Evolutionary conservation across 2,329 filamentous ascomycete genomes (phyloP), one percentile per base, ranked within the genome.

Genomic region (Trichophyton schoenleinii): DNA sequence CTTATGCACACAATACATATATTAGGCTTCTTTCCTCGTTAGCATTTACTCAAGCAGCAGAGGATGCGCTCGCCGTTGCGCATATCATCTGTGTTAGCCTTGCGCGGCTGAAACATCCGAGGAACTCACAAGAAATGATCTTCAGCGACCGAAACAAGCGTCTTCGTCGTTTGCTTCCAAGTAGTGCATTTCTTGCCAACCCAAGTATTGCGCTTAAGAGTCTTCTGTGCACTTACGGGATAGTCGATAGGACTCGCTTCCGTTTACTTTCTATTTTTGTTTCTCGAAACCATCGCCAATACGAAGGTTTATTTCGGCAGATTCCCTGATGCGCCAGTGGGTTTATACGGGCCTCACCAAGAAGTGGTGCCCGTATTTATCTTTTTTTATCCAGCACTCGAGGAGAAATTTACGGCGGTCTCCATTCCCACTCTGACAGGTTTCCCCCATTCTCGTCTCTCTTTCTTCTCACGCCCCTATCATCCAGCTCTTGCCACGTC

Each of bases 61-160:
- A 55, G 52, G 52, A 55, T 55, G 25, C 15, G 52, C 28, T 20
- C 31, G n/a, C n/a, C 52, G 25, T 55, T 15, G 13, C 18, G 52
- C 28, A 55, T 55, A 31, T 20, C 28, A 36, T 44, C 28, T 34
- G 4, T n/a, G 28, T 55, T 55, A 55, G 52, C 52, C 52, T 55
- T 13, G 52, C 52, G 52, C 52, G 52, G 52, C 52, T 55, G 52
- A 55, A 36, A 55, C 52, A 55, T 36, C 52, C 28, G 28, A 55
- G 18, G 52, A 55, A 55, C 52, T n/a, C 52, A 55, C 52, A 55
- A 55, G 52, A 55, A 55, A 55, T 55, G 52, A 55, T 55, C 52
- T 55, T 28, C 52, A 55, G 31, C 7, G 15, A 11, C 52, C 52
- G 2, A 55, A 55, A n/a, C 28, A 36, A 34, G 52, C 52, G 28